Evolutionary conservation across 192 early-diverging fungal genomes (phyloP), one percentile per base, ranked within the genome.

Genomic region (Jimgerdemannia lactiflua): DNA sequence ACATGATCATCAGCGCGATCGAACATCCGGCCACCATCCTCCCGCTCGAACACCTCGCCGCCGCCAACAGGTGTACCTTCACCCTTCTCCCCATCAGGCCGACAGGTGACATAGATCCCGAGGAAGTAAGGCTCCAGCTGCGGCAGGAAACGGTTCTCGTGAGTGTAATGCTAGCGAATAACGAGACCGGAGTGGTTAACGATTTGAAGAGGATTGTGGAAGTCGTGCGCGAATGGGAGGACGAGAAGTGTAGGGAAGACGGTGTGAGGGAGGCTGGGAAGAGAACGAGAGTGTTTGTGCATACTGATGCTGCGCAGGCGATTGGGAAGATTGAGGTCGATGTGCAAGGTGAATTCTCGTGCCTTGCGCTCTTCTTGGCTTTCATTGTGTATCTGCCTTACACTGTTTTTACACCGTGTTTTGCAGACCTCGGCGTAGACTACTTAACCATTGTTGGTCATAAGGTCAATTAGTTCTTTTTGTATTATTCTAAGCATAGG

Each of bases 91-190:
- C 19, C 18, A 41, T 68, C 67, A 9, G 7, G 40, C 6, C 67
- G 19, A 68, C 29, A 9, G 67, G 67, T 10, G 29, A 68, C 18
- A 2, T 68, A 9, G 67, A 68, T 18, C 67, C 67, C 9, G 67
- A 68, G 19, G 67, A 68, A 9, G 67, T 68, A 19, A 4, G 19
- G 67, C 67, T 7, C 9, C 40, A 39, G 19, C 18, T 68, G 19
- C 6, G 67, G 29, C 67, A 7, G 9, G 67, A 68, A 9, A 68
- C 67, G 7, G 67, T 68, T 7, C 67, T 68, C 67, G 67, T 68
- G 67, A 68, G 67, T 41, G 67, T 68, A 7, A 68, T 68, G 67
- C 18, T 68, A 9, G 67, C 67, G 29, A 68, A 68, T 68, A 68
- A 68, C 40, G 67, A 68, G 40, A 68, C 67, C 29, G 67, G 67